phyloP scores from a whole-genome alignment of 345 rosid genomes.

The Balakata baccata region DNA sequence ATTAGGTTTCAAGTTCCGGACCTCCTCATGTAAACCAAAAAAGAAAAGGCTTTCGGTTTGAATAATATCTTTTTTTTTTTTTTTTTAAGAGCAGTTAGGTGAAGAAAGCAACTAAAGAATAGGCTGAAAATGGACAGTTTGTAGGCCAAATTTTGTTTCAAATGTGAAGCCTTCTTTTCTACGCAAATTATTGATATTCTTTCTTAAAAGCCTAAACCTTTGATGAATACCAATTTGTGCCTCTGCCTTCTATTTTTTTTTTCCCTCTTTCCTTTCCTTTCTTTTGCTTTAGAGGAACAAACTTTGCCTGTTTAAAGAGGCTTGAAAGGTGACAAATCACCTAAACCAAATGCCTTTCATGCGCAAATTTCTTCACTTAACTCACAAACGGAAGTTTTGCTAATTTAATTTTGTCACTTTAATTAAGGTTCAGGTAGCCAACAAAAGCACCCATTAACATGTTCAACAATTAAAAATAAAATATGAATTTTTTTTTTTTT shows the following conservation, averaged over 20 bases:
- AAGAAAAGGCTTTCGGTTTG: too few relatives aligned
- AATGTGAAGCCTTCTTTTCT: slow-evolving; percentile 35
- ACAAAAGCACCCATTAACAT: too few relatives aligned
- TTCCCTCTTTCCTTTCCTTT: not conserved
- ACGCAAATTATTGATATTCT: slow-evolving; percentile 38
- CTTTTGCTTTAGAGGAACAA: not conserved
- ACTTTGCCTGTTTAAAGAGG: slow-evolving; percentile 16
- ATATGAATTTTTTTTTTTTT: too few relatives aligned
- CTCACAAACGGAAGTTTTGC: not conserved
- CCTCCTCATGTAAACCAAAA: too few relatives aligned
- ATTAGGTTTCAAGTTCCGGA: too few relatives aligned
- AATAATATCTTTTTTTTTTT: not conserved
- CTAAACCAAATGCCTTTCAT: slow-evolving; percentile 9
- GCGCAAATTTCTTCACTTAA: not conserved
- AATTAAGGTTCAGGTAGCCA: too few relatives aligned
- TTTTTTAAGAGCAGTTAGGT: slow-evolving; percentile 26
- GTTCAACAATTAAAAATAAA: too few relatives aligned
- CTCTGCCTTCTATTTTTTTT: slow-evolving; percentile 15
- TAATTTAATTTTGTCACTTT: too few relatives aligned
- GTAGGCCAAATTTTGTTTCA: slow-evolving; percentile 10
- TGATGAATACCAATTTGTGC: slow-evolving; percentile 18
- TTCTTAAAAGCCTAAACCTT: slow-evolving; percentile 51
- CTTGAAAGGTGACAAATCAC: slow-evolving; percentile 19
- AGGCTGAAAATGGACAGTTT: slow-evolving; percentile 17
- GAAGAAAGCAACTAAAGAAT: slow-evolving; percentile 15